Percentiles rank a stretch among this genome's conserved stretches.
phyloP scores from a whole-genome alignment of 192 early-diverging fungal genomes.

The Backusella westeae region DNA sequence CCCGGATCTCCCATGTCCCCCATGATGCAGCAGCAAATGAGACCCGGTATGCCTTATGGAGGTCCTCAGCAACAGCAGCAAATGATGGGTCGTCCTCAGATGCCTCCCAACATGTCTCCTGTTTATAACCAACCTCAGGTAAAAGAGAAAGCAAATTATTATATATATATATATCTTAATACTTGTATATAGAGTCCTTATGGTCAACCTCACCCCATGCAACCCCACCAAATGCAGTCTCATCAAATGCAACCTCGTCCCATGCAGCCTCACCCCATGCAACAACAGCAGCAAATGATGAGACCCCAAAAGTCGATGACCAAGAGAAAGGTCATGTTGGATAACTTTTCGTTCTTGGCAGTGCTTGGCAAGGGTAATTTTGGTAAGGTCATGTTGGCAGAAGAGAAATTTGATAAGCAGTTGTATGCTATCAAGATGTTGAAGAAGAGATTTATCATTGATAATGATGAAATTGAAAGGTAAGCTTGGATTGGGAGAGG shows the following conservation, averaged over 20 bases:
- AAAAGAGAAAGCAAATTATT: neutral
- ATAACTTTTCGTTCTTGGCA: slow-evolving; percentile 91
- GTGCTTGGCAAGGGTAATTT: slow-evolving; percentile 98
- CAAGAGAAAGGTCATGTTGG: slow-evolving; percentile 70
- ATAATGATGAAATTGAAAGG: slow-evolving; percentile 96
- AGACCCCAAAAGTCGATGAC: slow-evolving; percentile 15
- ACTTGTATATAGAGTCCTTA: neutral
- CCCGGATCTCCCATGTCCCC: neutral
- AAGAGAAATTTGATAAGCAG: slow-evolving; percentile 78
- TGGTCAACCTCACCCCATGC: slow-evolving; percentile 42
- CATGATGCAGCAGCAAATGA: slow-evolving; percentile 16
- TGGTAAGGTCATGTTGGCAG: slow-evolving; percentile 97
- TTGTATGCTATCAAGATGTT: slow-evolving; percentile 96
- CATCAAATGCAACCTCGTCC: neutral
- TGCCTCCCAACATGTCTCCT: neutral
- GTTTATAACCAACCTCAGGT: slow-evolving; percentile 7
- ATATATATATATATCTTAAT: neutral
- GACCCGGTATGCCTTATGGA: slow-evolving; percentile 10
- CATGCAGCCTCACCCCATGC: neutral
- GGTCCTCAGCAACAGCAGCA: slow-evolving; percentile 15
- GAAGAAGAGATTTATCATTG: slow-evolving; percentile 97
- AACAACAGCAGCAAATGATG: neutral
- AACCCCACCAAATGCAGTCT: slow-evolving; percentile 13
- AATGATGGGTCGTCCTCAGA: neutral
- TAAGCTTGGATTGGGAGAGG: slow-evolving; percentile 34